phyloP scores from a whole-genome alignment of 2,329 filamentous ascomycete genomes.

The Epichloe festucae region DNA sequence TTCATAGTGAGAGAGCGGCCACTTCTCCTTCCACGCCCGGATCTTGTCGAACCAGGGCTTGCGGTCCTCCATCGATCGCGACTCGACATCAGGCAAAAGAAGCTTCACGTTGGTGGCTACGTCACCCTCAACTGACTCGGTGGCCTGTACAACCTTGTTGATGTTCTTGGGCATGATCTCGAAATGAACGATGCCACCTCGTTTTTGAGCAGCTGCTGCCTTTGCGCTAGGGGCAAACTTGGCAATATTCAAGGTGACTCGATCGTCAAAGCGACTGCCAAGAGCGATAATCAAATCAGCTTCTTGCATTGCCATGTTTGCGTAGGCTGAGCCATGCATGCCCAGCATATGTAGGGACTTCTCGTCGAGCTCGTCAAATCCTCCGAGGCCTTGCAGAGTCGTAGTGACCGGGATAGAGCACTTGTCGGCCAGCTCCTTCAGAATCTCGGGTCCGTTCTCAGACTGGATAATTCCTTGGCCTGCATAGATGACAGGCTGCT shows the following conservation, averaged over 20 bases:
- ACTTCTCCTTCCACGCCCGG: constrained; percentile 77
- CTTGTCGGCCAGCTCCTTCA: constrained; percentile 84
- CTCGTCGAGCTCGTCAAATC: constrained; percentile 81
- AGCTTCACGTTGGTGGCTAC: constrained; percentile 65
- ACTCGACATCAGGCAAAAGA: constrained; percentile 60
- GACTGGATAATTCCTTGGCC: constrained; percentile 78
- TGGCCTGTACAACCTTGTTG: constrained; percentile 97
- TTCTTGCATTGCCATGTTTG: constrained; percentile 97
- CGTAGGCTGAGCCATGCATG: constrained; percentile 95
- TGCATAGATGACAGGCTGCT: constrained; percentile 92
- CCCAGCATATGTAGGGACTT: constrained; percentile 97
- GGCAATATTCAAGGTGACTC: constrained; percentile 67
- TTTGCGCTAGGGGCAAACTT: constrained; percentile 88
- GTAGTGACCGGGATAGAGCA: constrained; percentile 88
- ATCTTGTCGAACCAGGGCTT: constrained; percentile 86
- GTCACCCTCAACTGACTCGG: constrained; percentile 88
- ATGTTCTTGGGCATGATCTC: constrained; percentile 99
- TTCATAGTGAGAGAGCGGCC: constrained; percentile 75
- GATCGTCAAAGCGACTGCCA: constrained; percentile 89
- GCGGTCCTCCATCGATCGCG: constrained; percentile 49
- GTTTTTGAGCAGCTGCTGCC: constrained; percentile 67
- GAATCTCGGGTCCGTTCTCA: constrained; percentile 63
- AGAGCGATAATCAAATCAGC: constrained; percentile 92
- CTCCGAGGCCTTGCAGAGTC: constrained; percentile 85
- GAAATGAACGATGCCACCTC: constrained; percentile 93